These are phyloP conservation scores for Hypocreales sp. DNA, from an alignment of 2,329 filamentous ascomycete species.

Conservation along the genomic window DNA sequence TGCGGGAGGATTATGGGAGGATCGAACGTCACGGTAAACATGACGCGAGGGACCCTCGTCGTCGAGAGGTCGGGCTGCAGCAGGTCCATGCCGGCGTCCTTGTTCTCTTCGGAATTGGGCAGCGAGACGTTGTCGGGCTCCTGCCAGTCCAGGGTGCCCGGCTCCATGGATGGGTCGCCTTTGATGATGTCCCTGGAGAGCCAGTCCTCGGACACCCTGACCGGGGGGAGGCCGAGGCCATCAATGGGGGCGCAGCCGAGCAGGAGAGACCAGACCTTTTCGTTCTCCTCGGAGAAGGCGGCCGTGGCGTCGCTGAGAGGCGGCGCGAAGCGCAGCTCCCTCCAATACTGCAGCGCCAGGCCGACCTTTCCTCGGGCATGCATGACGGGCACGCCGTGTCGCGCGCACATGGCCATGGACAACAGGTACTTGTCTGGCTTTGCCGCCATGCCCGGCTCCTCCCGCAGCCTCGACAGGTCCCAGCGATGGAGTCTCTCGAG, in stretches of 20 bases:
- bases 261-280: constrained; percentile 49
- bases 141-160: constrained; percentile 49
- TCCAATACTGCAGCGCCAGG: constrained; percentile 66
- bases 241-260: constrained; percentile 45
- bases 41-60: constrained; percentile 50
- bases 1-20: constrained; percentile 59
- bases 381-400: constrained; percentile 56
- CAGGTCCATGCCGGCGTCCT: constrained; percentile 35
- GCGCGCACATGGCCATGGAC: constrained; percentile 49
- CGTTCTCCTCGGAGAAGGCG: constrained; percentile 20
- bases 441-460: constrained; percentile 26
- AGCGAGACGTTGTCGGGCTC: constrained; percentile 53
- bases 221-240: constrained; percentile 34
- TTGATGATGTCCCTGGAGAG: constrained; percentile 53
- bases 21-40: constrained; percentile 60
- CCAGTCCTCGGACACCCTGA: constrained; percentile 62
- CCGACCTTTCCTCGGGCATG: constrained; percentile 53
- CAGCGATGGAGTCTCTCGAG: constrained; percentile 54
- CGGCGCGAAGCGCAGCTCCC: constrained; percentile 36
- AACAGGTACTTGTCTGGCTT: constrained; percentile 34
- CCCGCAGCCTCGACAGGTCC: constrained; percentile 44
- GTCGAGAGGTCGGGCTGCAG: constrained; percentile 28
- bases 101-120: constrained; percentile 27
- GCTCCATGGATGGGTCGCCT: constrained; percentile 24
- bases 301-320: constrained; percentile 19